Conservation (phyloP, 164 flowering plant species). For the Magnolia sinica region DNA sequence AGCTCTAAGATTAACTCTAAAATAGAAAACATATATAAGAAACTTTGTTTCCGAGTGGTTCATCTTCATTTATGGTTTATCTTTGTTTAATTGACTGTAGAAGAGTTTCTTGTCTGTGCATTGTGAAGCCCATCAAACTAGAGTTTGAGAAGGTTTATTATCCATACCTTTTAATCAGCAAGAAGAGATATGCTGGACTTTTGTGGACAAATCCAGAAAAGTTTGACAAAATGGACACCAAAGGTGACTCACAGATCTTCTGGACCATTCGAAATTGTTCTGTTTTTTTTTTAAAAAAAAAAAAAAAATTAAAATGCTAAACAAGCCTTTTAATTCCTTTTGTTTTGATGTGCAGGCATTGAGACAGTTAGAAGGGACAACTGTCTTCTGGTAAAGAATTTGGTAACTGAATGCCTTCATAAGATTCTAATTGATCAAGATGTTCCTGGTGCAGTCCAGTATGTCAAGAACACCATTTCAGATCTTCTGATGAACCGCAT, state of each 20-base stretch:
- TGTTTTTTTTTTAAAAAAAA: no score
- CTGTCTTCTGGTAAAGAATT: slow-evolving; percentile 87
- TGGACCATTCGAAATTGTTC: background rate
- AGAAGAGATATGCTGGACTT: slow-evolving; percentile 98
- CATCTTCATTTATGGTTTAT: background rate
- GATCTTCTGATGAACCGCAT: slow-evolving; percentile 98
- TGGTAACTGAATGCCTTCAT: slow-evolving; percentile 92
- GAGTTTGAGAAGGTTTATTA: slow-evolving; percentile 98
- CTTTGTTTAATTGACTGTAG: slow-evolving; percentile 3
- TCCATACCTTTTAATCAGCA: slow-evolving; percentile 94
- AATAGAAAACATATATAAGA: background rate
- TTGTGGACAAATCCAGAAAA: slow-evolving; percentile 87
- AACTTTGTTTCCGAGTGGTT: background rate
- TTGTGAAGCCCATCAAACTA: slow-evolving; percentile 84
- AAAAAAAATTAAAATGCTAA: no score
- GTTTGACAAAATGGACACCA: slow-evolving; percentile 97
- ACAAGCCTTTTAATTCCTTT: slow-evolving; percentile 5
- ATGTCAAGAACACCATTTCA: slow-evolving; percentile 86
- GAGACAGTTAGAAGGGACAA: slow-evolving; percentile 98
- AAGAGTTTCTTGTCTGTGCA: slow-evolving; percentile 8
- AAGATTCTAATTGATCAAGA: slow-evolving; percentile 86
- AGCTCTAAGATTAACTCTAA: background rate
- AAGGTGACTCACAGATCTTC: slow-evolving; percentile 46
- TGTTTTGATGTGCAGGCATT: slow-evolving; percentile 57
- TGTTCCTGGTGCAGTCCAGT: slow-evolving; percentile 88